Evolutionary conservation across 2,329 filamentous ascomycete species (phyloP).

Genomic region (Tolypocladium endophyticum): DNA sequence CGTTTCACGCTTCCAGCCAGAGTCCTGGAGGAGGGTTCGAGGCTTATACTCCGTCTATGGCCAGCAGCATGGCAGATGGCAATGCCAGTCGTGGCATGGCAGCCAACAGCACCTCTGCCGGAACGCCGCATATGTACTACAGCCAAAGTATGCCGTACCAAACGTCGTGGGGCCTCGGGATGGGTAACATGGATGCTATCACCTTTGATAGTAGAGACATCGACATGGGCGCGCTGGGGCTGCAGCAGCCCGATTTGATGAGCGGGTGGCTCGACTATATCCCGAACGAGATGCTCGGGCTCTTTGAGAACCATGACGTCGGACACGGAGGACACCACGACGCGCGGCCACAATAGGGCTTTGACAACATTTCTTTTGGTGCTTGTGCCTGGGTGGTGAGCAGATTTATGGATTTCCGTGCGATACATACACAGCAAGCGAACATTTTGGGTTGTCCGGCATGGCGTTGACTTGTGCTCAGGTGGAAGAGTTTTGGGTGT

Average conservation of each 20-base stretch:
- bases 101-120: neutral
- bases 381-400: neutral
- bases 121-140: constrained; percentile 14
- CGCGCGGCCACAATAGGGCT: neutral
- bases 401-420: neutral
- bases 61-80: constrained; percentile 27
- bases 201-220: constrained; percentile 70
- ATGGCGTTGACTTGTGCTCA: neutral
- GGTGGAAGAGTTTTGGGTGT: neutral
- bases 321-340: constrained; percentile 10
- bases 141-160: constrained; percentile 16
- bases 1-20: constrained; percentile 31
- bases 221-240: constrained; percentile 56
- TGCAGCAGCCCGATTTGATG: constrained; percentile 52
- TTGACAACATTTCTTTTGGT: neutral
- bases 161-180: constrained; percentile 18
- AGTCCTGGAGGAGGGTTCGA: constrained; percentile 30
- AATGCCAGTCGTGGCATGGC: neutral
- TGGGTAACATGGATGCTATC: constrained; percentile 39
- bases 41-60: constrained; percentile 29
- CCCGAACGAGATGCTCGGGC: constrained; percentile 52
- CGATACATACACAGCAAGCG: neutral
- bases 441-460: neutral
- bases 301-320: constrained; percentile 33
- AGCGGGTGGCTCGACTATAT: constrained; percentile 64